Conservation (phyloP, 768 basidiomycete species). For the Rhodotorula paludigena region DNA sequence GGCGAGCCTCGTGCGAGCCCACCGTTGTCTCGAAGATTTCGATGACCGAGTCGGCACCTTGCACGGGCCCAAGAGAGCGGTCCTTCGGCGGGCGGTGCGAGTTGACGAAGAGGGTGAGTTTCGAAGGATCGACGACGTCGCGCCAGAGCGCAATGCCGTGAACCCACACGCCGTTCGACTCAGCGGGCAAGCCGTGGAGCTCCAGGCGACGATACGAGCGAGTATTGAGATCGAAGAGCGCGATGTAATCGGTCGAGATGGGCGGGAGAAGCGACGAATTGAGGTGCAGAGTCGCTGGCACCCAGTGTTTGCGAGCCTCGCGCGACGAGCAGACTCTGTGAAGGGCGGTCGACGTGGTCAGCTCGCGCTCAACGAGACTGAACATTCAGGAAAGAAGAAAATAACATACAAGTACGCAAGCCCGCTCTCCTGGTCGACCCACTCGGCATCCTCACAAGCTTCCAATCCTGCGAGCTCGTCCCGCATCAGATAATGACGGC, state of each 20-base stretch:
- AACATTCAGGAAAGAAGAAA: no score
- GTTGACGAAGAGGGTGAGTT: constrained; percentile 63
- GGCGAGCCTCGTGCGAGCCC: constrained; percentile 52
- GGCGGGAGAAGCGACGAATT: constrained; percentile 2
- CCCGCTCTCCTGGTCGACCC: constrained; percentile 15
- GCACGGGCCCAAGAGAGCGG: constrained; percentile 46
- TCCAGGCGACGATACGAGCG: constrained; percentile 1
- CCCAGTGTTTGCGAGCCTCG: constrained; percentile 3
- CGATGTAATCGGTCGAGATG: constrained; percentile 17
- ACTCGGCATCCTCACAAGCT: constrained; percentile 22
- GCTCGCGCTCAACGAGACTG: background rate
- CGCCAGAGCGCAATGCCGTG: constrained; percentile 68
- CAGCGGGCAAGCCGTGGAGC: constrained; percentile 23
- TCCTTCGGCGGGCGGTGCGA: constrained; percentile 61
- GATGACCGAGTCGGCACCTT: constrained; percentile 67
- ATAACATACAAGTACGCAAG: constrained; percentile 22
- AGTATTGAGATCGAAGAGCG: constrained; percentile 11
- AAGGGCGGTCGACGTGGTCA: no score
- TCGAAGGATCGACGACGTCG: constrained; percentile 49
- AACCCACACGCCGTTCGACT: constrained; percentile 44
- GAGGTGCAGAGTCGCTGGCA: constrained; percentile 15
- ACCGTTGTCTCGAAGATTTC: constrained; percentile 62
- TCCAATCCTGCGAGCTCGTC: constrained; percentile 5
- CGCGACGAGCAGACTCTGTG: constrained; percentile 15
- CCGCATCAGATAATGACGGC: background rate